A percentile compares a stretch with the other conserved stretches of the same genome.
Evolutionary conservation across 805 yeast genomes (phyloP).

Genomic region (Monosporozyma siamensis): DNA sequence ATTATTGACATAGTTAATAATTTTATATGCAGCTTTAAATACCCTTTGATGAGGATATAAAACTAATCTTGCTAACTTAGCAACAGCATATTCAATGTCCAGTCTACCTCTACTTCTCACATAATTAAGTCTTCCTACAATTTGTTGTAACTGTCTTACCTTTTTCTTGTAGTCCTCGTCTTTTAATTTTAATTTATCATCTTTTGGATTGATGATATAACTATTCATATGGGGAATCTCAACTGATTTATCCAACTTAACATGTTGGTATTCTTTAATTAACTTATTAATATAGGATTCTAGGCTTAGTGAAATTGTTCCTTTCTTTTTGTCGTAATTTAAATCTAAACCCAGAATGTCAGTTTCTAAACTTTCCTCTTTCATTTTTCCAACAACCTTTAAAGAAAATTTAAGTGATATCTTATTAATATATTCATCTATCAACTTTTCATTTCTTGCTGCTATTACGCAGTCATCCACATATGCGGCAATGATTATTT

Average conservation of each 20-base stretch:
- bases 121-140: constrained; percentile 5
- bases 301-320: background rate
- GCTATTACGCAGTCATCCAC: constrained; percentile 10
- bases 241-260: background rate
- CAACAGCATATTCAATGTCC: constrained; percentile 2
- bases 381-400: constrained; percentile 7
- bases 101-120: constrained; percentile 3
- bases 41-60: constrained; percentile 5
- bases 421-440: background rate
- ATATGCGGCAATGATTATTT: constrained; percentile 6
- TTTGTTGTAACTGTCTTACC: constrained; percentile 3
- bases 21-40: background rate
- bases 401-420: constrained; percentile 4
- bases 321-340: constrained; percentile 1
- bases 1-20: too few relatives aligned
- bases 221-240: background rate
- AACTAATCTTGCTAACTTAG: constrained; percentile 1
- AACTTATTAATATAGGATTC: background rate
- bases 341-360: constrained; percentile 9
- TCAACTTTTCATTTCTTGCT: constrained; percentile 2
- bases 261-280: background rate
- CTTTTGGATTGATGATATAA: constrained; percentile 1
- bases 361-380: constrained; percentile 1
- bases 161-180: background rate
- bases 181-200: background rate